These are phyloP conservation scores for Fusarium sp. DNA, from an alignment of 2,329 filamentous ascomycete genomes.

Conservation along the genomic window DNA sequence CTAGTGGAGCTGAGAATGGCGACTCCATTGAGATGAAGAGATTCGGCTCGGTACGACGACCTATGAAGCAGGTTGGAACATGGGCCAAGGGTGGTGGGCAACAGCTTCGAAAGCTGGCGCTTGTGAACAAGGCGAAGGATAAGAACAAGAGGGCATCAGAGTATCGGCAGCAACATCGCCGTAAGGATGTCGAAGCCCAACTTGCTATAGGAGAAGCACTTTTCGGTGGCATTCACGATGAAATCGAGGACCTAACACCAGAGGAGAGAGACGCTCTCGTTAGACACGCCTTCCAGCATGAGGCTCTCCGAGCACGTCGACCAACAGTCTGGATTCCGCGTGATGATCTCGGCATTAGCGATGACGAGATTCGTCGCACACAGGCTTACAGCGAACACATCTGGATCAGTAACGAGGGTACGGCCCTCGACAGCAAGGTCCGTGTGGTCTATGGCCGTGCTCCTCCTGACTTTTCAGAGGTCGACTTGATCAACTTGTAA, in stretches of 20 bases:
- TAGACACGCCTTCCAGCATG: conserved; percentile 90
- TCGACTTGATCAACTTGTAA: conserved; percentile 79
- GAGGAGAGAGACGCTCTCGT: conserved; percentile 89
- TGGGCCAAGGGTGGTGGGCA: conserved; percentile 61
- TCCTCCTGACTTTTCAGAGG: conserved; percentile 89
- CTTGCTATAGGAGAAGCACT: conserved; percentile 81
- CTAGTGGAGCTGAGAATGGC: conserved; percentile 51
- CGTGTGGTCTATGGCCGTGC: conserved; percentile 87
- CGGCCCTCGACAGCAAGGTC: conserved; percentile 85
- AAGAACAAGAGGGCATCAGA: conserved; percentile 57
- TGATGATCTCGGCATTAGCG: conserved; percentile 89
- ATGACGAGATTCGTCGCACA: conserved; percentile 89
- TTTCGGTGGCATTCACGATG: conserved; percentile 89
- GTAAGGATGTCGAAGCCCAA: conserved; percentile 78
- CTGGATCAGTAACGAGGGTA: conserved; percentile 95
- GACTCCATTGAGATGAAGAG: conserved; percentile 57
- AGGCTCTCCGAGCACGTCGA: conserved; percentile 83
- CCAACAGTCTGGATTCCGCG: conserved; percentile 95
- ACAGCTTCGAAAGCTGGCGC: conserved; percentile 59
- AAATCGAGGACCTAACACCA: conserved; percentile 92
- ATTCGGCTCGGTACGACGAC: conserved; percentile 57
- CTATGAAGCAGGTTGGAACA: conserved; percentile 58
- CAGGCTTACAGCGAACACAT: conserved; percentile 81
- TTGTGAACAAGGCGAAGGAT: conserved; percentile 40
- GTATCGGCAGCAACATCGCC: conserved; percentile 63